Evolutionary conservation across 2,329 filamentous ascomycete species (phyloP).

Genomic region (Grosmannia huntii): DNA sequence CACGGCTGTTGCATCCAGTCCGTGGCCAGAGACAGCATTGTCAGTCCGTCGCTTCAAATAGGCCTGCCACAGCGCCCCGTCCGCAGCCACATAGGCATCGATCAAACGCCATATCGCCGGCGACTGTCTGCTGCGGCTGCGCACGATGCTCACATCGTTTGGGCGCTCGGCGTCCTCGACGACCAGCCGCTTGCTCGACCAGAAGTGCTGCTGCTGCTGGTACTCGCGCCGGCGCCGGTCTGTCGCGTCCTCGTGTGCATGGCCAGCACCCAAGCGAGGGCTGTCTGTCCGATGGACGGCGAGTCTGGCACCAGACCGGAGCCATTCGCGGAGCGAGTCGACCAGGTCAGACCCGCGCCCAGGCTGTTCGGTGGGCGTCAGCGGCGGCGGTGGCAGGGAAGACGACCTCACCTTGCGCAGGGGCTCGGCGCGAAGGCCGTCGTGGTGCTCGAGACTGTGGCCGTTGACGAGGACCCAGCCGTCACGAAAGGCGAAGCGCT

Average conservation of each 20-base stretch:
- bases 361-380: not conserved
- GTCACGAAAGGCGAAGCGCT: constrained; percentile 31
- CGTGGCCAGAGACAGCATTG: not conserved
- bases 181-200: constrained; percentile 18
- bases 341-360: not conserved
- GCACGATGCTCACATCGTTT: constrained; percentile 19
- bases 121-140: constrained; percentile 2
- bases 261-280: not conserved
- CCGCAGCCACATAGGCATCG: constrained; percentile 22
- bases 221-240: not conserved
- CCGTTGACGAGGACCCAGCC: constrained; percentile 36
- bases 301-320: not conserved
- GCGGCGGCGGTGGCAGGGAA: constrained; percentile 5
- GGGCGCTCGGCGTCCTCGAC: constrained; percentile 18
- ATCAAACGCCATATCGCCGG: constrained; percentile 27
- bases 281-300: not conserved
- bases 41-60: constrained; percentile 23
- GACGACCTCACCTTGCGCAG: constrained; percentile 17
- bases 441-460: constrained; percentile 29
- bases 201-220: constrained; percentile 4
- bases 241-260: not conserved
- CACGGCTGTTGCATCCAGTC: not conserved
- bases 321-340: not conserved
- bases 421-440: constrained; percentile 13
- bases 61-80: constrained; percentile 32